These are phyloP conservation scores for Golubevia pallescens DNA, from an alignment of 1,284 basidiomycete genomes.

Conservation along the genomic window DNA sequence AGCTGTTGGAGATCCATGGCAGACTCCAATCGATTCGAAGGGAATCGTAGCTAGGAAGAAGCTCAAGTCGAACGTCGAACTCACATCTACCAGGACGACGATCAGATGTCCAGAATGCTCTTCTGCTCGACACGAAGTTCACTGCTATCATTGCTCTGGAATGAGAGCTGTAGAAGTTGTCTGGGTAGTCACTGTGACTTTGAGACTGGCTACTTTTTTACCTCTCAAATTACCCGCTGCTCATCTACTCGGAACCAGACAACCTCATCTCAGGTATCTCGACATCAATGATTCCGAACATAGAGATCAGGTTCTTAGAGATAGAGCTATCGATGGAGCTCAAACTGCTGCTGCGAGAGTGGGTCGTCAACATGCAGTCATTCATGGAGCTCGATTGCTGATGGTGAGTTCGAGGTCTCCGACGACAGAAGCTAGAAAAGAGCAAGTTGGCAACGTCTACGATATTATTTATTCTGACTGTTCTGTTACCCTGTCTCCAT, in stretches of 20 bases:
- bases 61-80: constrained; percentile 22
- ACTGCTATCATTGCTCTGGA: constrained; percentile 9
- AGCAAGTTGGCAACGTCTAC: too few species aligned
- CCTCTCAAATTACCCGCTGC: constrained; percentile 19
- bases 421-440: too few species aligned
- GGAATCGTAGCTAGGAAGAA: constrained; percentile 24
- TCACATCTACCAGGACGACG: constrained; percentile 15
- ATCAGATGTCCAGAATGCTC: constrained; percentile 18
- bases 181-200: constrained; percentile 17
- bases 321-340: constrained; percentile 17
- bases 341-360: constrained; percentile 18
- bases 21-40: constrained; percentile 20
- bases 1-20: constrained; percentile 18
- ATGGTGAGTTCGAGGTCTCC: constrained; percentile 8
- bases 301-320: constrained; percentile 11
- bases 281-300: constrained; percentile 8
- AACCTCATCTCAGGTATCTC: constrained; percentile 19
- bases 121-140: neutral
- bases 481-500: too few species aligned
- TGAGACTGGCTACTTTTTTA: constrained; percentile 20
- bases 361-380: constrained; percentile 10
- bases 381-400: constrained; percentile 19
- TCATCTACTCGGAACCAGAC: constrained; percentile 12
- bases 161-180: constrained; percentile 16
- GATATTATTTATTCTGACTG: too few species aligned